Conservation (phyloP, 2,329 filamentous ascomycete species). For the Claviceps digitariae region DNA sequence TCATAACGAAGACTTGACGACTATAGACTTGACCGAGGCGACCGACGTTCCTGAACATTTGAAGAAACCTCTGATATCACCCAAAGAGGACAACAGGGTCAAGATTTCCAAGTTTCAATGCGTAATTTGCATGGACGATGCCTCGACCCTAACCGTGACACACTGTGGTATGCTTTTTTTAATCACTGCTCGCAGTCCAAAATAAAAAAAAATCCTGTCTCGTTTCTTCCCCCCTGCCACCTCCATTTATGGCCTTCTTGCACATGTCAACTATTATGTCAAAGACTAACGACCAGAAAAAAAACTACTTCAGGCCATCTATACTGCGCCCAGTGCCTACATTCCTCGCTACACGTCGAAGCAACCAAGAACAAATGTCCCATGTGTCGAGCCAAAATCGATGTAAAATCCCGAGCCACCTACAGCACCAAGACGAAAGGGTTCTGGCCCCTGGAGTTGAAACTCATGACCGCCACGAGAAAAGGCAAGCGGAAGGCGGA, state of each 20-base stretch:
- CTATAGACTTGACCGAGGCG: conserved; percentile 25
- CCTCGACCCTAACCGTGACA: conserved; percentile 44
- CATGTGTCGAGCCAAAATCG: conserved; percentile 48
- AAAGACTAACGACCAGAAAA: not conserved
- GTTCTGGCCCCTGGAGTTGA: conserved; percentile 46
- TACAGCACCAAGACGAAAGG: conserved; percentile 36
- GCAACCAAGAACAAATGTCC: conserved; percentile 44
- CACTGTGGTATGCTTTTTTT: conserved; percentile 44
- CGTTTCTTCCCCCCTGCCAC: not conserved
- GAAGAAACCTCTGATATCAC: conserved; percentile 19
- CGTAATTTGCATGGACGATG: conserved; percentile 54
- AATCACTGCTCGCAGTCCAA: too few species aligned
- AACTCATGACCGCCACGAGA: conserved; percentile 43
- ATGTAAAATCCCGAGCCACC: conserved; percentile 27
- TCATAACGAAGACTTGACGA: conserved; percentile 14
- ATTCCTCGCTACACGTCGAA: conserved; percentile 45
- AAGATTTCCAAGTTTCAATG: conserved; percentile 48
- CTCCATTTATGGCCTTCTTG: not conserved
- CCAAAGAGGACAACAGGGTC: conserved; percentile 31
- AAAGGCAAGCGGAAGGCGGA: conserved; percentile 31
- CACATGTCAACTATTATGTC: not conserved
- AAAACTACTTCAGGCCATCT: conserved; percentile 34
- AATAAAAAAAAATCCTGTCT: too few species aligned
- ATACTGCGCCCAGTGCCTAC: conserved; percentile 50
- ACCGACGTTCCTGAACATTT: conserved; percentile 30